Conservation (phyloP, 345 rosid genomes). For the Trapa incisa region DNA sequence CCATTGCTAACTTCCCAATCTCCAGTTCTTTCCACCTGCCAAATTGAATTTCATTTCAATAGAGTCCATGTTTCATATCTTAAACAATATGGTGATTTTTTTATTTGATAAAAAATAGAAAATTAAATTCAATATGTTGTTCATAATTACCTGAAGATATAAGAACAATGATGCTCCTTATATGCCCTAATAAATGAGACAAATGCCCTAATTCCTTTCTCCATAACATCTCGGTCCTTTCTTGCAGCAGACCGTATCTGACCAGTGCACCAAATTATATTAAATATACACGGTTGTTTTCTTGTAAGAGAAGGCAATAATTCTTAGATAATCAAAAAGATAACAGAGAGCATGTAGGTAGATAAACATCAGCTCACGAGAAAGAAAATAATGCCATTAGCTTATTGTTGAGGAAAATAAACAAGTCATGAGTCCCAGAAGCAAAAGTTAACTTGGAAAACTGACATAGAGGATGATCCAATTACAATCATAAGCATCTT, state of each 20-base stretch:
- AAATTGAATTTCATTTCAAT: conserved; percentile 2
- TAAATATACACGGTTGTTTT: background rate
- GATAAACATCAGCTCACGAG: background rate
- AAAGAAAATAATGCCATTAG: background rate
- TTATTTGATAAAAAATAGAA: background rate
- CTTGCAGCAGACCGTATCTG: conserved; percentile 61
- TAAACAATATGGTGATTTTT: background rate
- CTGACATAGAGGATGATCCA: background rate
- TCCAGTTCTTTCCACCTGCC: conserved; percentile 78
- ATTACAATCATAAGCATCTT: background rate
- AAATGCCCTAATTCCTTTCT: conserved; percentile 83
- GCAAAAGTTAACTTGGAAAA: background rate
- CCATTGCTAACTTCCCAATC: conserved; percentile 89
- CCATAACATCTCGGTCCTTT: conserved; percentile 81
- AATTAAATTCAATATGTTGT: background rate
- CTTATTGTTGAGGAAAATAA: background rate
- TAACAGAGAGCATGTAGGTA: background rate
- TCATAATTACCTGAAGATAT: conserved; percentile 54
- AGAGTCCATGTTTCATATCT: background rate
- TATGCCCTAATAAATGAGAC: conserved; percentile 83
- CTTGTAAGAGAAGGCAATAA: background rate
- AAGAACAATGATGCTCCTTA: conserved; percentile 78
- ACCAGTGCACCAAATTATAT: background rate
- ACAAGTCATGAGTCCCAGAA: background rate
- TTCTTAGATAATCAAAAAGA: background rate